Percentiles rank a stretch among this genome's conserved stretches.
These are phyloP conservation scores for Paramecium tetraurelia DNA, from an alignment of 73 alveolate genomes.

Conservation along the genomic window DNA sequence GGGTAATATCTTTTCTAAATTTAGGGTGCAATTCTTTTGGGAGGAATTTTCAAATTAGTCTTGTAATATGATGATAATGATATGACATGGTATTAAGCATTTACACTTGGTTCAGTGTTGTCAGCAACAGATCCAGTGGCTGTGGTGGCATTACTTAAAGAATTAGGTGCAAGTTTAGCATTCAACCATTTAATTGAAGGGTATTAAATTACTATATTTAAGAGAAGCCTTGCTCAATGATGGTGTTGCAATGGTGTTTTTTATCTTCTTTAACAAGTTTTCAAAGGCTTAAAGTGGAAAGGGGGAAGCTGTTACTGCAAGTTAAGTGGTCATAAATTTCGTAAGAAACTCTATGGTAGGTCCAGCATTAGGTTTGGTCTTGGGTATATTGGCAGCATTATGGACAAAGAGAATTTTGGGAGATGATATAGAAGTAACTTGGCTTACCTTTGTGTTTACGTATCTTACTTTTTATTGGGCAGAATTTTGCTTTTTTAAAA, in stretches of 20 bases:
- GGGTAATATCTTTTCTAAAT: background rate
- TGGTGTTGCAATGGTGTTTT: slow-evolving; percentile 74
- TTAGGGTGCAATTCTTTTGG: slow-evolving; percentile 64
- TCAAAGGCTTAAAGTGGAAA: slow-evolving; percentile 46
- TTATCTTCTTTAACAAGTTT: slow-evolving; percentile 42
- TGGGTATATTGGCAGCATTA: slow-evolving; percentile 57
- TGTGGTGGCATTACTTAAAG: slow-evolving; percentile 72
- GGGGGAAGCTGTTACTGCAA: slow-evolving; percentile 64
- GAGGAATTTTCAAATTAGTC: slow-evolving; percentile 58
- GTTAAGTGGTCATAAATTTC: slow-evolving; percentile 48
- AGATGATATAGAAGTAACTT: slow-evolving; percentile 22
- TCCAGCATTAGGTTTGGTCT: slow-evolving; percentile 57
- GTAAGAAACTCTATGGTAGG: slow-evolving; percentile 67
- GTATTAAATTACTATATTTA: background rate
- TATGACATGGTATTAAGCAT: slow-evolving; percentile 68
- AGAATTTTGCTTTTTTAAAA: slow-evolving; percentile 30
- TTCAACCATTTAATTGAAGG: slow-evolving; percentile 67
- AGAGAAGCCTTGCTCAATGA: slow-evolving; percentile 68
- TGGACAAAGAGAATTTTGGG: slow-evolving; percentile 69
- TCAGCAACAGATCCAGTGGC: slow-evolving; percentile 82
- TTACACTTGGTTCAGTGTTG: slow-evolving; percentile 67
- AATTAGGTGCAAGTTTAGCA: slow-evolving; percentile 68
- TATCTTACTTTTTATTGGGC: slow-evolving; percentile 67
- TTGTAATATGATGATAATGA: slow-evolving; percentile 65
- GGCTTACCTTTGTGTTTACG: slow-evolving; percentile 37